Conservation (phyloP, 768 basidiomycete genomes). For the Lactifluus hygrophoroides region DNA sequence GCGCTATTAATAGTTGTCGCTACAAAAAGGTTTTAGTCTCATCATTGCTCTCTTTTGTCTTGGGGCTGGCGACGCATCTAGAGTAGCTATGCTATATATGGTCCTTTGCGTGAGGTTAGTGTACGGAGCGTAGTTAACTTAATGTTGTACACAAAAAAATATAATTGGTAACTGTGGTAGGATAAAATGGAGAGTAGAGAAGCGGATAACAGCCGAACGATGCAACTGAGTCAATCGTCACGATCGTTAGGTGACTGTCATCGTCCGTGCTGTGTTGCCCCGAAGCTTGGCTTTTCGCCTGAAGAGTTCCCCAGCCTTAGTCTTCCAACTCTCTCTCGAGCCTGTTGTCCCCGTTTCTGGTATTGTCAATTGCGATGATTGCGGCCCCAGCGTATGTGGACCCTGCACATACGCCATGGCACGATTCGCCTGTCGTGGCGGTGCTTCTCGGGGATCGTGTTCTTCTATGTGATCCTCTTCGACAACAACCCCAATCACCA, state of each 20-base stretch:
- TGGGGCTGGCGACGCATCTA: background rate
- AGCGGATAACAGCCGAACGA: background rate
- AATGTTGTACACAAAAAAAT: background rate
- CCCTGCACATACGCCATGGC: conserved; percentile 5
- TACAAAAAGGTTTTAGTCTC: background rate
- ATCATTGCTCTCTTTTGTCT: background rate
- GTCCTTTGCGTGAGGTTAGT: background rate
- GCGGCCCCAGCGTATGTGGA: background rate
- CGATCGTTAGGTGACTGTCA: background rate
- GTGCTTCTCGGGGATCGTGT: background rate
- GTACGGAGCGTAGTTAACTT: too few species aligned
- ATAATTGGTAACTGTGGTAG: background rate
- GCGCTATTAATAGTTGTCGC: background rate
- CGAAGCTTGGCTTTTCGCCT: background rate
- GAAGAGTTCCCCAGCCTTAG: conserved; percentile 9
- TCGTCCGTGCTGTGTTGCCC: background rate
- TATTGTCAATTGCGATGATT: conserved; percentile 8
- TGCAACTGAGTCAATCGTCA: background rate
- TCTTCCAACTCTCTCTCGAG: conserved; percentile 2
- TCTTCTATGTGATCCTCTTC: conserved; percentile 17
- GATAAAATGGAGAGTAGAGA: background rate
- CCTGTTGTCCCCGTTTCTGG: background rate
- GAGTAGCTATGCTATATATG: background rate
- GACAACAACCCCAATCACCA: conserved; percentile 20
- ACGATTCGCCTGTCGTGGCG: background rate